Evolutionary conservation across 1,139 yeast species (phyloP), one percentile per base, ranked within the genome.

Genomic region (Meyerozyma elateridarum): DNA sequence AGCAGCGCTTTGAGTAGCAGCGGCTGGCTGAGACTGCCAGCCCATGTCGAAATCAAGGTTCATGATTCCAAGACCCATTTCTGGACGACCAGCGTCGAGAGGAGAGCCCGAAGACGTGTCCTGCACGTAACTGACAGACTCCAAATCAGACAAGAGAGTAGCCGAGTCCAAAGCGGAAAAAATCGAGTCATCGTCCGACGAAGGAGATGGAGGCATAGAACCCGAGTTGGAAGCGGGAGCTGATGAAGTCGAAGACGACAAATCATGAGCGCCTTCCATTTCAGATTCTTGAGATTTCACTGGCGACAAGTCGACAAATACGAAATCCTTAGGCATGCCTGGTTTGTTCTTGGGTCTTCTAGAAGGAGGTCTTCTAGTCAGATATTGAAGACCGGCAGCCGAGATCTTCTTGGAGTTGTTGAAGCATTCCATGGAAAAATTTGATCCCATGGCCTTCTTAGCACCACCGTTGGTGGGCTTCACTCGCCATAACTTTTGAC

Each of bases 291-390:
- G 63, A 27, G 44, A 54, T 53, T 70, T 70, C 27, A 64, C 65
- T 15, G 79, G 79, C 13, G 76, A 69, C 39, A 73, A 59, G 45
- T 73, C 77, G 28, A 73, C 77, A 46, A 73, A 73, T 13, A 73
- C 76, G 42, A 70, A 73, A 46, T 70, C 75, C 47, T 64, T 65
- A 34, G 73, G 74, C 56, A 57, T 61, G 6, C 77, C 77, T 5
- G 76, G 76, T 45, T 58, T 67, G 46, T 61, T 62, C 54, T 65
- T 68, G 16, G 78, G 77, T 51, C 77, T 62, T 47, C 67, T 66
- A 34, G 65, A 58, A 14, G 73, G 71, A 11, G 72, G 65, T 42
- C 70, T 68, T 43, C 59, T 69, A 15, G 61, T 59, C 15, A 24
- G 27, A 24, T 15, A 24, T 17, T 18, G 14, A 12, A 18, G 9